These are phyloP conservation scores for Candida ponderosae DNA, from an alignment of 805 yeast genomes.

Conservation along the genomic window DNA sequence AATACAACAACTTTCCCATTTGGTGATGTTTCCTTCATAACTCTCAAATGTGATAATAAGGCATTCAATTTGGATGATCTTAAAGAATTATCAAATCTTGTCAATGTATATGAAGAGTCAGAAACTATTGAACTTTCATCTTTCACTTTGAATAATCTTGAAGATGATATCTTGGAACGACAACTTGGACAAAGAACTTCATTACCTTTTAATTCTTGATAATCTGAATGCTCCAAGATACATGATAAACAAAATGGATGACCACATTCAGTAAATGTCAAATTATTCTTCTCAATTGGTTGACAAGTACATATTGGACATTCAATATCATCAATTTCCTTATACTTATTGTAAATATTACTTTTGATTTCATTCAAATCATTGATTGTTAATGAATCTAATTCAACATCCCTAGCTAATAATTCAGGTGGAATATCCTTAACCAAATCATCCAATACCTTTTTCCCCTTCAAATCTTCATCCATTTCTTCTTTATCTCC, in stretches of 20 bases:
- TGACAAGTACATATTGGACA: slow-evolving; percentile 80
- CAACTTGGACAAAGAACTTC: slow-evolving; percentile 70
- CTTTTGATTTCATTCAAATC: slow-evolving; percentile 8
- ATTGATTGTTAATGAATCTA: slow-evolving; percentile 5
- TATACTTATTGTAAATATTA: slow-evolving; percentile 24
- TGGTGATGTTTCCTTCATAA: slow-evolving; percentile 44
- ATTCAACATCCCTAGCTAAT: not conserved
- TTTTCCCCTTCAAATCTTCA: slow-evolving; percentile 29
- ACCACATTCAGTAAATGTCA: slow-evolving; percentile 67
- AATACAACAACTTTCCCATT: slow-evolving; percentile 79
- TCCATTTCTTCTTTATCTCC: slow-evolving; percentile 40
- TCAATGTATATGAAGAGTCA: slow-evolving; percentile 9
- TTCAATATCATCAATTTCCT: slow-evolving; percentile 41
- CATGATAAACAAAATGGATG: slow-evolving; percentile 76
- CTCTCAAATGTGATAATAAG: slow-evolving; percentile 48
- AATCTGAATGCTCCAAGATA: slow-evolving; percentile 64
- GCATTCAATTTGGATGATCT: slow-evolving; percentile 73
- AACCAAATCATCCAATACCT: not conserved
- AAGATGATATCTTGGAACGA: slow-evolving; percentile 45
- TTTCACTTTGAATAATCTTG: slow-evolving; percentile 28
- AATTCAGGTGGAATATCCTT: slow-evolving; percentile 15
- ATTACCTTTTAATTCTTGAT: slow-evolving; percentile 42
- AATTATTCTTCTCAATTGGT: slow-evolving; percentile 45
- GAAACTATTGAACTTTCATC: slow-evolving; percentile 15
- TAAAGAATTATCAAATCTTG: slow-evolving; percentile 21